Evolutionary conservation across 345 rosid species (phyloP).

Genomic region (Heritiera fomes): DNA sequence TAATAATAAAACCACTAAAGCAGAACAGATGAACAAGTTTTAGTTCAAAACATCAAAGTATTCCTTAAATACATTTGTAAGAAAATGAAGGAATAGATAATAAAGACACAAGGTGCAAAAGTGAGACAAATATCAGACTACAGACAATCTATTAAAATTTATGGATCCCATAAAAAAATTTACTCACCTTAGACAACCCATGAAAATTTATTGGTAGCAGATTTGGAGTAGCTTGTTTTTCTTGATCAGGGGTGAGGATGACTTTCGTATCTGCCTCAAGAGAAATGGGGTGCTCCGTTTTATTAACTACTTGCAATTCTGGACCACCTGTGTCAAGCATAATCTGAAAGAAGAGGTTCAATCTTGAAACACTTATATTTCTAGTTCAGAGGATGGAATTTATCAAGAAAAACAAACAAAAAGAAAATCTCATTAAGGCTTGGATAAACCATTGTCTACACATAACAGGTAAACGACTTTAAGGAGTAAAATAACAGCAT

Average conservation of each 20-base stretch:
- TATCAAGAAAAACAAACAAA: neutral
- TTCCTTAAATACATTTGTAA: neutral
- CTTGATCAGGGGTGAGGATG: constrained; percentile 63
- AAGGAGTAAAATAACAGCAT: neutral
- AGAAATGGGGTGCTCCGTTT: constrained; percentile 48
- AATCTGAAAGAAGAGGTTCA: constrained; percentile 37
- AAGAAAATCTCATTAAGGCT: neutral
- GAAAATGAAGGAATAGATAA: neutral
- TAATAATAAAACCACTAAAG: neutral
- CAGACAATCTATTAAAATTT: neutral
- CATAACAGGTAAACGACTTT: neutral
- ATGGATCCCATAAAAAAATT: neutral
- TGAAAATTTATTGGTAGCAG: constrained; percentile 61
- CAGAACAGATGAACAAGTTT: neutral
- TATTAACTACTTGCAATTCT: constrained; percentile 62
- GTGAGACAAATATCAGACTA: neutral
- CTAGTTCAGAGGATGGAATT: neutral
- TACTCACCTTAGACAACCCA: constrained; percentile 54
- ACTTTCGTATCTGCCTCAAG: constrained; percentile 49
- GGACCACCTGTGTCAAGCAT: constrained; percentile 80
- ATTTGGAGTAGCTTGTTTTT: constrained; percentile 57
- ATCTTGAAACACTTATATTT: constrained; percentile 6
- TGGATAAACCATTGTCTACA: neutral
- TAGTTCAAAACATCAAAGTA: neutral
- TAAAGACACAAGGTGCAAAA: neutral